These are phyloP conservation scores for Yamadazyma trypodendri DNA, from an alignment of 1,139 yeast genomes.

Conservation along the genomic window DNA sequence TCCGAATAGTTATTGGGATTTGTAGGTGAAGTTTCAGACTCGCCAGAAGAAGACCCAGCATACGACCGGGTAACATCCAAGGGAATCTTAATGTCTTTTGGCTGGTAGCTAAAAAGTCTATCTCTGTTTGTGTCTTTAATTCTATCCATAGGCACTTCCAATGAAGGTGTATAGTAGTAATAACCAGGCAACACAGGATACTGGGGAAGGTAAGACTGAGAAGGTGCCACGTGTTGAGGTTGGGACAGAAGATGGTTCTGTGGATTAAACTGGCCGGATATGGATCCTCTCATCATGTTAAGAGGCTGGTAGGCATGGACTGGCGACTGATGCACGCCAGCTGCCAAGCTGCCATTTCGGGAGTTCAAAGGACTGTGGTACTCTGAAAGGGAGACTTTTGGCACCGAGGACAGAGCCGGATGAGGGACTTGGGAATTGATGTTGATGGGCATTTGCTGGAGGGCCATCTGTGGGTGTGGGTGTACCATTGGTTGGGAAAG, in stretches of 20 bases:
- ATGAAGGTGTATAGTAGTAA: not conserved
- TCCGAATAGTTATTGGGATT: constrained; percentile 11
- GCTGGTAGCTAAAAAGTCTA: not conserved
- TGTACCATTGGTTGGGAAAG: not conserved
- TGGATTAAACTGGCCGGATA: not conserved
- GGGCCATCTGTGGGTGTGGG: not conserved
- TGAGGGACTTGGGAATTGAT: not conserved
- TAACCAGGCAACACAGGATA: not conserved
- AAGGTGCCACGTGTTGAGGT: too few relatives aligned
- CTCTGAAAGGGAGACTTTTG: not conserved
- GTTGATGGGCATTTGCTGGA: not conserved
- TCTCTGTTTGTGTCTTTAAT: not conserved
- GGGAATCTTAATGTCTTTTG: not conserved
- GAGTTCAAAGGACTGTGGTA: not conserved
- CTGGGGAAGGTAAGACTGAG: not conserved
- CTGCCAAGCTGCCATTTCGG: not conserved
- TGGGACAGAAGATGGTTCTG: too few relatives aligned
- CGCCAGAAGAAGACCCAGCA: not conserved
- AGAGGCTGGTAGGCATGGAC: constrained; percentile 1
- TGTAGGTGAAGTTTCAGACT: constrained; percentile 6
- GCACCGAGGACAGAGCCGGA: constrained; percentile 1
- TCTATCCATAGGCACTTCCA: not conserved
- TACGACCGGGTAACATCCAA: not conserved
- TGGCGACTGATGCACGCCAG: constrained; percentile 1
- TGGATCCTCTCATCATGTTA: not conserved